Percentiles rank a stretch among this genome's conserved stretches.
phyloP scores from a whole-genome alignment of 495 filamentous ascomycete species.

The Penicillium maclennaniae region DNA sequence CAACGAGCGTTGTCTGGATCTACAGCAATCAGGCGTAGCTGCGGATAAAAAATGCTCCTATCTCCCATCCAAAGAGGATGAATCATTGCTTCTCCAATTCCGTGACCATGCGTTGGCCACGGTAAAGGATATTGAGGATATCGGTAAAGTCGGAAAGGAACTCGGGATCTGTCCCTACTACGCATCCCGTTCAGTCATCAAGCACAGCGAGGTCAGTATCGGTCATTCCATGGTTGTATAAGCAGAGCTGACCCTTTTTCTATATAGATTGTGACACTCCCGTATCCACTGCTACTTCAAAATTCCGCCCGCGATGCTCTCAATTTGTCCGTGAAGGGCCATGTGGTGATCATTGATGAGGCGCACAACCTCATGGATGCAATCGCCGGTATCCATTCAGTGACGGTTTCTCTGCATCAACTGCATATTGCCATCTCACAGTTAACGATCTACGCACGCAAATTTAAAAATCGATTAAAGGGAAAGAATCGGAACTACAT shows the following conservation, averaged over 20 bases:
- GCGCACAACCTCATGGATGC: conserved; percentile 98
- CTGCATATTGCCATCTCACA: conserved; percentile 67
- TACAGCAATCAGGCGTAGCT: conserved; percentile 71
- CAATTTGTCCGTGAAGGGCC: conserved; percentile 76
- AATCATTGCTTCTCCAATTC: conserved; percentile 70
- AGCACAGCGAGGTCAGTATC: conserved; percentile 64
- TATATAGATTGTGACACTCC: conserved; percentile 79
- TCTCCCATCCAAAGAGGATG: conserved; percentile 71
- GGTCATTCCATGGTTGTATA: neutral
- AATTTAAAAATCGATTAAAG: conserved; percentile 81
- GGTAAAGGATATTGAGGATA: conserved; percentile 90
- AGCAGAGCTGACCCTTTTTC: neutral
- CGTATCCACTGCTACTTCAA: conserved; percentile 88
- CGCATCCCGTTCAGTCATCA: conserved; percentile 77
- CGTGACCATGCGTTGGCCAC: conserved; percentile 83
- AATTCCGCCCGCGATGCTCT: conserved; percentile 86
- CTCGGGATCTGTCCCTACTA: conserved; percentile 93
- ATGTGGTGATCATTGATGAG: conserved; percentile 92
- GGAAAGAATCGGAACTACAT: conserved; percentile 93
- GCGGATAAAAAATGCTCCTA: conserved; percentile 70
- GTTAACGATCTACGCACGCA: conserved; percentile 76
- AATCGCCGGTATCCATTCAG: conserved; percentile 81
- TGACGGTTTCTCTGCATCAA: conserved; percentile 68
- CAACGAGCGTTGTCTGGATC: conserved; percentile 90
- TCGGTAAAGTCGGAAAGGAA: conserved; percentile 70